A percentile compares a stretch with the other conserved stretches of the same genome.
These are phyloP conservation scores for Clathrus columnatus DNA, from an alignment of 768 basidiomycete genomes.

Conservation along the genomic window DNA sequence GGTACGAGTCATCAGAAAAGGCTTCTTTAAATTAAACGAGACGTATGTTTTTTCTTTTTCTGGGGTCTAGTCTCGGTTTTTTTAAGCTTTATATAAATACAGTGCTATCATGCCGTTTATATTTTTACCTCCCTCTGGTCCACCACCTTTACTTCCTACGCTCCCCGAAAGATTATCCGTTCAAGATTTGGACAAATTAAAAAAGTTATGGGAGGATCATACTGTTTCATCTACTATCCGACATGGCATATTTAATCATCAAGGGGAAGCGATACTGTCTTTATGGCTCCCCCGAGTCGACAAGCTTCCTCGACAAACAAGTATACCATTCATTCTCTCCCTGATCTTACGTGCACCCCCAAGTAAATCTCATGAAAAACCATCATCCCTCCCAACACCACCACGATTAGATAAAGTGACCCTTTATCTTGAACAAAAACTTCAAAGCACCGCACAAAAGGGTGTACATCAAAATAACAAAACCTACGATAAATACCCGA, in stretches of 20 bases:
- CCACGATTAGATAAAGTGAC: not conserved
- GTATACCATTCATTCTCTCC: conserved; percentile 6
- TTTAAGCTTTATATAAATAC: not conserved
- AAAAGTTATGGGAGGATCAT: not conserved
- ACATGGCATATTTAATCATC: not conserved
- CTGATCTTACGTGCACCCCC: not conserved
- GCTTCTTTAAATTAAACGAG: conserved; percentile 1
- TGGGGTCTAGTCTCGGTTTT: too few relatives aligned
- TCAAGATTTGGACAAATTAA: not conserved
- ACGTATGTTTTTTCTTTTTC: not conserved
- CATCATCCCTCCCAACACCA: not conserved
- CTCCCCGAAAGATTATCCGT: not conserved
- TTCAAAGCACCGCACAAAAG: not conserved
- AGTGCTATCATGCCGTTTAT: conserved; percentile 3
- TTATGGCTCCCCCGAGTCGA: conserved; percentile 3
- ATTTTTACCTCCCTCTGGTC: conserved; percentile 2
- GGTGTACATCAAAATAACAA: not conserved
- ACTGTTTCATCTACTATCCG: not conserved
- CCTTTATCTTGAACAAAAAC: not conserved
- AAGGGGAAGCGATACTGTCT: not conserved
- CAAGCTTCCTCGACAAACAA: not conserved
- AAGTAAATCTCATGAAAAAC: not conserved
- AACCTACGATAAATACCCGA: not conserved
- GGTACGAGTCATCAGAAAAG: not conserved
- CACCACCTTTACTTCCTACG: conserved; percentile 1